Percentiles rank a stretch among this genome's conserved stretches.
These are phyloP conservation scores for Penicillium diatomitis DNA, from an alignment of 495 filamentous ascomycete species.

Conservation along the genomic window DNA sequence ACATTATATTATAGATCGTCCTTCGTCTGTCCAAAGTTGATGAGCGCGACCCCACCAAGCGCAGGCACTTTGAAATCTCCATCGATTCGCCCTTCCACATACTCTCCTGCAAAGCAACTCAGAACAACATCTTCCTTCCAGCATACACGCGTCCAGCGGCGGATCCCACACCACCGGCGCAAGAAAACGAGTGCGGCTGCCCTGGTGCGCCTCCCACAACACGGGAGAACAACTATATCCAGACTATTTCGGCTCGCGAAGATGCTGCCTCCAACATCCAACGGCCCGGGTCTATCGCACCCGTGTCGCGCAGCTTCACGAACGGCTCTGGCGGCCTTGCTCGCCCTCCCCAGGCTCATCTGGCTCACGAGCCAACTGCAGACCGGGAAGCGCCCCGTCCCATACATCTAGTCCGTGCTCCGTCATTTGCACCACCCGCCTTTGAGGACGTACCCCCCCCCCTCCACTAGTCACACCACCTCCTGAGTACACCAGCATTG, in stretches of 20 bases:
- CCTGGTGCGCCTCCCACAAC: conserved; percentile 48
- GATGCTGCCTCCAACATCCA: conserved; percentile 10
- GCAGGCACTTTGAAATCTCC: conserved; percentile 95
- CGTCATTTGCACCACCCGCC: conserved; percentile 82
- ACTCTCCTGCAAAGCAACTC: conserved; percentile 85
- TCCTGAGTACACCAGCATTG: conserved; percentile 76
- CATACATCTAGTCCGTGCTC: conserved; percentile 81
- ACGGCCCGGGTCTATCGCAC: conserved; percentile 11
- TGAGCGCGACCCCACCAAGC: conserved; percentile 65
- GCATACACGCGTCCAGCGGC: conserved; percentile 63
- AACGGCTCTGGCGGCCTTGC: conserved; percentile 37
- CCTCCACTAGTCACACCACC: conserved; percentile 78
- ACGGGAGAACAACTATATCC: conserved; percentile 31
- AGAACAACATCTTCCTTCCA: conserved; percentile 82
- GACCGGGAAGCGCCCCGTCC: conserved; percentile 44
- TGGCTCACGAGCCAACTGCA: conserved; percentile 32
- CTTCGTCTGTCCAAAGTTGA: conserved; percentile 90
- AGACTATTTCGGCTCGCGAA: conserved; percentile 24
- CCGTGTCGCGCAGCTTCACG: conserved; percentile 37
- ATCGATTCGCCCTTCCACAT: conserved; percentile 97
- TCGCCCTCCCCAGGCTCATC: conserved; percentile 39
- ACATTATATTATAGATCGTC: conserved; percentile 59
- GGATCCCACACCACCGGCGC: conserved; percentile 32
- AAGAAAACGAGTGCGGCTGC: conserved; percentile 65
- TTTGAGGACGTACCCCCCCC: conserved; percentile 84